phyloP scores from a whole-genome alignment of 257 asterid genomes.

The Prunella vulgaris region DNA sequence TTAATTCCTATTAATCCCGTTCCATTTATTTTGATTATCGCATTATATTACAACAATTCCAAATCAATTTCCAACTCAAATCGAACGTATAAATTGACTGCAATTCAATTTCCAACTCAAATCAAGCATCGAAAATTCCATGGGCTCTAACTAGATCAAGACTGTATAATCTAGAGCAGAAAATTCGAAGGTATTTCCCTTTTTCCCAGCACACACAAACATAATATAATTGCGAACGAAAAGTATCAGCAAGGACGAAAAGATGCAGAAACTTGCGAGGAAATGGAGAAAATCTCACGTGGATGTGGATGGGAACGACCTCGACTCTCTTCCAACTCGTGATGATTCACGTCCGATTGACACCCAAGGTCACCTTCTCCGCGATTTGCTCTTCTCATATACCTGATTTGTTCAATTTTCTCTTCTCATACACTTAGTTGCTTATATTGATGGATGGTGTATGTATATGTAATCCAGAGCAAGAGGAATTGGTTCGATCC shows the following conservation, averaged over 20 bases:
- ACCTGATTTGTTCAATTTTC: too few species aligned
- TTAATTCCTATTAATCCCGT: too few species aligned
- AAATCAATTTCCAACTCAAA: too few species aligned
- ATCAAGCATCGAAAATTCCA: too few species aligned
- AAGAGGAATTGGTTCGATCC: slow-evolving; percentile 80
- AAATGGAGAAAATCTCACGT: slow-evolving; percentile 53
- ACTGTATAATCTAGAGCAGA: not conserved
- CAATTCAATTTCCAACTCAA: too few species aligned
- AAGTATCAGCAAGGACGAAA: not conserved
- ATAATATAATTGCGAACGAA: not conserved
- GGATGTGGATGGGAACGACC: slow-evolving; percentile 34
- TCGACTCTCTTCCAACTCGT: slow-evolving; percentile 66
- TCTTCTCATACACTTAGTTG: not conserved
- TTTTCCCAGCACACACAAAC: not conserved
- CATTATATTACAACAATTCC: too few species aligned
- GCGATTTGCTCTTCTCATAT: not conserved
- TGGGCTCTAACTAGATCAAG: not conserved
- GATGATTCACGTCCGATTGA: slow-evolving; percentile 75
- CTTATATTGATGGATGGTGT: slow-evolving; percentile 7
- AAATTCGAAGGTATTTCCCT: not conserved
- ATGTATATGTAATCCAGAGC: slow-evolving; percentile 43
- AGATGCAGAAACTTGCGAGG: slow-evolving; percentile 56
- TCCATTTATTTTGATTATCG: too few species aligned
- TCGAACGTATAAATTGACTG: too few species aligned
- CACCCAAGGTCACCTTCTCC: slow-evolving; percentile 40